Evolutionary conservation across 352 stramenopile genomes (phyloP).

Genomic region (Phytophthora pisi): DNA sequence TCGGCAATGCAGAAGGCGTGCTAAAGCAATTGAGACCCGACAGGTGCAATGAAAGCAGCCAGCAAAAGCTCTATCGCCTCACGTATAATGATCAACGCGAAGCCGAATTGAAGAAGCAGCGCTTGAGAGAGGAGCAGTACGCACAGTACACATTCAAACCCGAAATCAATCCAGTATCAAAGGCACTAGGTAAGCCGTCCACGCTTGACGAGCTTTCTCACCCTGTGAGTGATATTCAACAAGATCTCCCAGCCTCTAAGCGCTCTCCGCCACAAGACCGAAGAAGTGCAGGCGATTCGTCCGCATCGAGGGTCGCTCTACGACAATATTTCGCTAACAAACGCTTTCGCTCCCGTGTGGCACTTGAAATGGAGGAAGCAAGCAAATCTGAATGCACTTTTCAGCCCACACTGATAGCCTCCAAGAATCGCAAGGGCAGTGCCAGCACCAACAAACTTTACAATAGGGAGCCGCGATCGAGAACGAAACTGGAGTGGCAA

Average conservation of each 20-base stretch:
- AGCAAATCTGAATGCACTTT: slow-evolving; percentile 79
- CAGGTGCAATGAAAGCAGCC: slow-evolving; percentile 55
- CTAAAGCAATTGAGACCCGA: slow-evolving; percentile 70
- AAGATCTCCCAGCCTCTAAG: slow-evolving; percentile 2
- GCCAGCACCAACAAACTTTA: slow-evolving; percentile 56
- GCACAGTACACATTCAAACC: slow-evolving; percentile 78
- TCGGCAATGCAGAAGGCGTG: slow-evolving; percentile 75
- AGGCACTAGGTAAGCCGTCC: slow-evolving; percentile 55
- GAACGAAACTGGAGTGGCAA: slow-evolving; percentile 46
- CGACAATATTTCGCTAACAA: slow-evolving; percentile 71
- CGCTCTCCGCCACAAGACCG: slow-evolving; percentile 17
- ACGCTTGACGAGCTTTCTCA: slow-evolving; percentile 55
- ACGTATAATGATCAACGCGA: slow-evolving; percentile 71
- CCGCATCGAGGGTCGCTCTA: slow-evolving; percentile 39
- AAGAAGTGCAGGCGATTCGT: slow-evolving; percentile 2
- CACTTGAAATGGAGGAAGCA: slow-evolving; percentile 68
- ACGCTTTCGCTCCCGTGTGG: slow-evolving; percentile 70
- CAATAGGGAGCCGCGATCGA: slow-evolving; percentile 29
- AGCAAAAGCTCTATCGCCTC: slow-evolving; percentile 68
- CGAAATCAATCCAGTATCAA: slow-evolving; percentile 78
- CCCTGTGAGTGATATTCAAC: slow-evolving; percentile 36
- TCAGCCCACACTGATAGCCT: slow-evolving; percentile 49
- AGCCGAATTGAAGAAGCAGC: slow-evolving; percentile 65
- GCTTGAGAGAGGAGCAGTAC: slow-evolving; percentile 57
- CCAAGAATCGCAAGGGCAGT: slow-evolving; percentile 25